Base-by-base conservation (phyloP, 768 basidiomycete genomes). In the Leucosporidium scottii region DNA sequence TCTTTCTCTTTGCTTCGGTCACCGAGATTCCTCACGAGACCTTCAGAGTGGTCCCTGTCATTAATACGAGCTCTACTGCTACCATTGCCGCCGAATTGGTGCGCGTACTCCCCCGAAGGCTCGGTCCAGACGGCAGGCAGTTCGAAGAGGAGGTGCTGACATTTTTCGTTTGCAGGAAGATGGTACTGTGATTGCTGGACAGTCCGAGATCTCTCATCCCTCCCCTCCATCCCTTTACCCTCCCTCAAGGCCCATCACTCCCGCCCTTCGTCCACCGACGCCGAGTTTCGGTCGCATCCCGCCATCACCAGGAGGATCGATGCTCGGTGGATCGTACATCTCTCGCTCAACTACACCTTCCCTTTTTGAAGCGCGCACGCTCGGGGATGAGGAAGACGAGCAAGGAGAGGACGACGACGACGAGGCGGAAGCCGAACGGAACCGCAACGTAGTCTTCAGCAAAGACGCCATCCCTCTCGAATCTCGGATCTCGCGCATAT, bases 1-100 rank as follows among this genome's bases (percentile, higher is more conserved):
- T 97, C 69, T 97, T 94, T 78, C 81, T 96, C 53, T 93, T 97
- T 76, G 88, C 91, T 34, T 90, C 68, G 3, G 21, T 73, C 27
- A 67, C 65, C 4, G 63, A 90, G 2, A 91, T 96, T 71, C 91
- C 91, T 0, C 87, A 85, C 74, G 91, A 89, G 65, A 85, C 87
- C 75, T 80, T 55, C 78, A 82, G 83, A 87, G 93, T 98, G 65
- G 80, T 94, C 3, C 93, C 93, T 0, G 90, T 87, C 5, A 88
- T 98, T 70, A 85, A 93, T 50, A 98, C 93, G 18, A 93, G 91
- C 78, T 90, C 91, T 77, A 92, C 89, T 0, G 91, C 92, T n/a
- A 96, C 93, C 20, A 92, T 98, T 69, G 90, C 92, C 49, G 91
- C 88, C 6, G 65, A 73, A 25, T 58, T 73, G 44, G 66, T 61